These are phyloP conservation scores for Chrysoporthe austroafricana DNA, from an alignment of 2,329 filamentous ascomycete genomes.

Conservation along the genomic window DNA sequence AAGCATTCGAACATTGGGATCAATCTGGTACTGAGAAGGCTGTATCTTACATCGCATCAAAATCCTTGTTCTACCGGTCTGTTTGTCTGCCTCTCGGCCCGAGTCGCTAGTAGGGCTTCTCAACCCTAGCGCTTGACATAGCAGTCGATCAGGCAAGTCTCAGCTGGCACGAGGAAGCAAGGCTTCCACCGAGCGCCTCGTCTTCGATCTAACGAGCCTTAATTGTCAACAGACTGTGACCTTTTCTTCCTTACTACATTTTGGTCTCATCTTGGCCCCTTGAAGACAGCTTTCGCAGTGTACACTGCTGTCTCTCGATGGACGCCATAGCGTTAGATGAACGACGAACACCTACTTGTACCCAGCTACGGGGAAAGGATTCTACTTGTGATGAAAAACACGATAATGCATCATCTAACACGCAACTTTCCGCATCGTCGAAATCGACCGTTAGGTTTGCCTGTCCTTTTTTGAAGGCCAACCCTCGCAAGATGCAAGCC, in stretches of 20 bases:
- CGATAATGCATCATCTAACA: not conserved
- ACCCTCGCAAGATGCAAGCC: conserved; percentile 7
- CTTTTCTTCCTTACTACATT: not conserved
- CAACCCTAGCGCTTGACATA: not conserved
- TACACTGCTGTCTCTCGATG: not conserved
- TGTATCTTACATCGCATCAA: not conserved
- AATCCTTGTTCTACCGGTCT: not conserved
- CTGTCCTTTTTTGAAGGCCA: conserved; percentile 9
- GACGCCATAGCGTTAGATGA: not conserved
- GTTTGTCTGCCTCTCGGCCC: not conserved
- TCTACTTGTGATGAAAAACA: not conserved
- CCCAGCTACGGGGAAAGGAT: not conserved
- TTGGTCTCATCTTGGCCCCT: too few relatives aligned
- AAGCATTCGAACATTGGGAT: not conserved
- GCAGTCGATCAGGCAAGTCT: not conserved
- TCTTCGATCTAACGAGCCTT: not conserved
- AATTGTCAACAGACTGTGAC: too few relatives aligned
- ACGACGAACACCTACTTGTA: not conserved
- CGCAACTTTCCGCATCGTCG: not conserved
- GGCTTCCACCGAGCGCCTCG: not conserved
- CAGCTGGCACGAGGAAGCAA: not conserved
- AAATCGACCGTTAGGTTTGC: not conserved
- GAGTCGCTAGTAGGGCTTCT: not conserved
- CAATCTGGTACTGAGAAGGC: not conserved
- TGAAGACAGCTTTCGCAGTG: not conserved